Percentiles rank a stretch among this genome's conserved stretches.
Conservation (phyloP, 306 rosid species). For the Trichosanthes cucumerina region DNA sequence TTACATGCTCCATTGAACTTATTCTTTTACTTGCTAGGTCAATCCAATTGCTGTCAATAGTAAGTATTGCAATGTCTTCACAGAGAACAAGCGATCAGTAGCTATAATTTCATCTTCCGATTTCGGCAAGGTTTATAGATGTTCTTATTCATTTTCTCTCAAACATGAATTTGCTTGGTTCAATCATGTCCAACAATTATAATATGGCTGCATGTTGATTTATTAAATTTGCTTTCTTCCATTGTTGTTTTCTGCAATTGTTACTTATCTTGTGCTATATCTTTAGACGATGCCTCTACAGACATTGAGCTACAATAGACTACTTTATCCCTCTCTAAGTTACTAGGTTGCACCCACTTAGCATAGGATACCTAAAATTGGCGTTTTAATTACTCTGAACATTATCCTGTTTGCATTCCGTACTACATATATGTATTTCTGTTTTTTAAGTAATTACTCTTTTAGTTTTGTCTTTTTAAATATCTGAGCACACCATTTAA, state of each 20-base stretch:
- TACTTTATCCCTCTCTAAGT: neutral
- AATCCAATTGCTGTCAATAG: conserved; percentile 97
- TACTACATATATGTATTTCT: no score
- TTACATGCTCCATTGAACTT: neutral
- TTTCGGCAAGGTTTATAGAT: conserved; percentile 72
- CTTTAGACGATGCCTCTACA: neutral
- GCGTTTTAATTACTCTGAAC: neutral
- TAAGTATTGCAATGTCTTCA: conserved; percentile 93
- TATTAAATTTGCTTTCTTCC: neutral
- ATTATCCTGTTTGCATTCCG: neutral
- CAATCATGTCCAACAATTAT: neutral
- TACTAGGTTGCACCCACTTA: neutral
- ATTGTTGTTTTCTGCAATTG: neutral
- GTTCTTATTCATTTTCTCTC: conserved; percentile 14
- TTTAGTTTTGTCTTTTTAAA: neutral
- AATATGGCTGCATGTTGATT: neutral
- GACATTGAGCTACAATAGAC: neutral
- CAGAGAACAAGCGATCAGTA: conserved; percentile 88
- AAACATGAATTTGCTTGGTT: neutral
- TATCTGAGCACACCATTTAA: neutral
- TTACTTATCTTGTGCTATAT: neutral
- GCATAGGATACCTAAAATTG: neutral
- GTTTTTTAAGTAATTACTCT: neutral
- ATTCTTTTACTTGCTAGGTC: conserved; percentile 35
- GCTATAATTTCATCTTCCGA: conserved; percentile 62